Evolutionary conservation across 345 rosid genomes (phyloP).

Genomic region (Eutrema heterophyllum): DNA sequence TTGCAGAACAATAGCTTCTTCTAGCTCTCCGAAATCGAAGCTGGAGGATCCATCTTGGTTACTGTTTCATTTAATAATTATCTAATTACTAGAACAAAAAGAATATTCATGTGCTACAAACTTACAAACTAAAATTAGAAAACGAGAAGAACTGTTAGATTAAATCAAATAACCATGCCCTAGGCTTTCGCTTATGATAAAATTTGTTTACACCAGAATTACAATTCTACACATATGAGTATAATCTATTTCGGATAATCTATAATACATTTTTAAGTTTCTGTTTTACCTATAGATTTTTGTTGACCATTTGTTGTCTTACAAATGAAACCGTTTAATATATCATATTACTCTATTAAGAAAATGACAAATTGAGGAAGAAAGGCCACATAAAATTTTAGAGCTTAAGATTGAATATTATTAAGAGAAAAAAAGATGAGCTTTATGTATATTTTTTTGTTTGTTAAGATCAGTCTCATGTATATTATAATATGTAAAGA

Average conservation of each 20-base stretch:
- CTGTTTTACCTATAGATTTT: neutral
- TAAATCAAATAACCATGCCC: neutral
- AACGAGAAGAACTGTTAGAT: neutral
- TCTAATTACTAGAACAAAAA: constrained; percentile 5
- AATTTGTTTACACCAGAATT: neutral
- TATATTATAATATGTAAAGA: neutral
- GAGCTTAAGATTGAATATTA: neutral
- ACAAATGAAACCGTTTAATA: neutral
- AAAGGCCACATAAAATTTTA: neutral
- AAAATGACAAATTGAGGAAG: constrained; percentile 9
- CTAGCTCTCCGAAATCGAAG: constrained; percentile 96
- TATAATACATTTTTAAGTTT: neutral
- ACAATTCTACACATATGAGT: neutral
- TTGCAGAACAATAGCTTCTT: constrained; percentile 93
- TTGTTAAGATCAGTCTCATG: neutral
- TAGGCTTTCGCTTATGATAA: neutral
- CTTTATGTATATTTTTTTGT: neutral
- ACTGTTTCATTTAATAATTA: constrained; percentile 31
- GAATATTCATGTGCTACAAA: constrained; percentile 10
- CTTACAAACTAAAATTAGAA: neutral
- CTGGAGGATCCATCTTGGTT: constrained; percentile 69
- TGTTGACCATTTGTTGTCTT: too few species aligned
- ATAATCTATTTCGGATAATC: neutral
- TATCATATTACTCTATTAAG: neutral
- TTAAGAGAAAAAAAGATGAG: neutral